Base-by-base conservation (phyloP, 176 grass and related monocot genomes). In the Urochloa ruziziensis region DNA sequence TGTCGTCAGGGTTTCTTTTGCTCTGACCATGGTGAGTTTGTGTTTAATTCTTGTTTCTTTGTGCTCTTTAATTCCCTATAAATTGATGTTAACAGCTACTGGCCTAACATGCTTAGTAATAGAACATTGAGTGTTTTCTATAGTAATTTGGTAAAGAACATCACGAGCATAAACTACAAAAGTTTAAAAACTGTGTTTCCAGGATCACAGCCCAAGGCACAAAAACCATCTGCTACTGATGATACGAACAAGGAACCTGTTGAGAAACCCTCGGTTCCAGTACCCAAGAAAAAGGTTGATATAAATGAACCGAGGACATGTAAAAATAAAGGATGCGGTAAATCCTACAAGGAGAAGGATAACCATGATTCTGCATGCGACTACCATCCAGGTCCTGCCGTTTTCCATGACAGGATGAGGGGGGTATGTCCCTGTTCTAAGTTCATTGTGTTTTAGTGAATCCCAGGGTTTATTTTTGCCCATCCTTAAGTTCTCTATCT, bases 1-100 rank as follows among this genome's bases (percentile, higher is more conserved):
- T 98, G 96, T 80, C 89, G 85, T 51, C 96, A 98, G 64, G 93
- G 91, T 82, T 98, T 94, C 73, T 98, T 98, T 87, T 98, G 96
- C 80, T 98, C 96, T 56, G 93, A 98, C 78, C 96, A 98, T 84
- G 96, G 93, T 98, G 78, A 89, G 85, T 91, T 83, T 76, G 14
- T 69, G 14, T 75, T 17, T 62, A 15, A 35, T 43, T 37, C 42
- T 52, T 62, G 12, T 40, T 62, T 81, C 6, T n/a, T 32, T 10
- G 4, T 2, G 73, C 32, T 64, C 11, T 25, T 56, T 52, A 36
- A 10, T 63, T 68, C 24, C 18, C 24, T 53, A 37, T 42, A 33
- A 17, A 8, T 65, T 19, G 21, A 1, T 80, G 42, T 42, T 72
- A 33, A 53, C 14, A n/a, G 16, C 30, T 58, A 28, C 14, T 8